These are phyloP conservation scores for Pirum gemmata DNA, from an alignment of 78 protist genomes.

Conservation along the genomic window DNA sequence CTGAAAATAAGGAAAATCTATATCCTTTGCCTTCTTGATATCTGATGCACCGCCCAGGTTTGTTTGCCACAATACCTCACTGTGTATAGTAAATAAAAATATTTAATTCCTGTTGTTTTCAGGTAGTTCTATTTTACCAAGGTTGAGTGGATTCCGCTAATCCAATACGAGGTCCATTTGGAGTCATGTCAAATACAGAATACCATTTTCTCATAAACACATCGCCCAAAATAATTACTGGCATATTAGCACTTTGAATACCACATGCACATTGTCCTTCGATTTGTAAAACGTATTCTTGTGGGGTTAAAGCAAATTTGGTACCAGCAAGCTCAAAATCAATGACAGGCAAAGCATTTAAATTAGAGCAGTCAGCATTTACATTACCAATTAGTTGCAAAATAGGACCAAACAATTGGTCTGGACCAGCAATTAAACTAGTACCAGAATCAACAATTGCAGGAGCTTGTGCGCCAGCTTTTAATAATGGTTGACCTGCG, in stretches of 20 bases:
- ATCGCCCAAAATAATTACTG: conserved; percentile 34
- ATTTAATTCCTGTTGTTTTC: no score
- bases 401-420: neutral
- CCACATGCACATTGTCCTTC: neutral
- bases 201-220: conserved; percentile 29
- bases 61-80: no score
- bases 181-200: no score
- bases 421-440: neutral
- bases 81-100: no score
- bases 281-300: conserved; percentile 22
- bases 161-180: no score
- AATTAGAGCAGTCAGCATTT: conserved; percentile 4
- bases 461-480: no score
- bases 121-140: no score
- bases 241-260: neutral
- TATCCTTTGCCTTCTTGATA: no score
- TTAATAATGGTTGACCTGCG: no score
- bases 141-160: no score
- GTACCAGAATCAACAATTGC: conserved; percentile 44
- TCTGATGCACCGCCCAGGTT: no score
- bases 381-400: neutral
- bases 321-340: neutral
- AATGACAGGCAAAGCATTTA: conserved; percentile 20
- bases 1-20: neutral
- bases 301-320: neutral